Conservation (phyloP, 2,329 filamentous ascomycete species). For the Fusarium redolens region DNA sequence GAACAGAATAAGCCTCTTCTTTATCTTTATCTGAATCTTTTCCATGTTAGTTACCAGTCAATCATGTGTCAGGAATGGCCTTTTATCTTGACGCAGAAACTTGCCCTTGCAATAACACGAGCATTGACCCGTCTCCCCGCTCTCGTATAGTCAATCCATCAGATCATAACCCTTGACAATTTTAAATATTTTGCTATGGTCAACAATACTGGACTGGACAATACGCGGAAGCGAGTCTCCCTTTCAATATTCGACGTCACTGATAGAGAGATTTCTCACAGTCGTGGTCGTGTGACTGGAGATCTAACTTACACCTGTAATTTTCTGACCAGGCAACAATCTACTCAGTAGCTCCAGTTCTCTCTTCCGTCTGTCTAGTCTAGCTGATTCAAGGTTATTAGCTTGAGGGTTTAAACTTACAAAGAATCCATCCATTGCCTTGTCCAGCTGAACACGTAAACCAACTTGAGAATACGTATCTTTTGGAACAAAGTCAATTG, state of each 20-base stretch:
- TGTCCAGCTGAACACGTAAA: slow-evolving; percentile 19
- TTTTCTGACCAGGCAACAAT: slow-evolving; percentile 17
- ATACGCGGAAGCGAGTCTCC: slow-evolving; percentile 5
- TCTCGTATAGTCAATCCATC: slow-evolving; percentile 22
- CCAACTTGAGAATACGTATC: slow-evolving; percentile 1
- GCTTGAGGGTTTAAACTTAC: background rate
- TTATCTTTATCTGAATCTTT: background rate
- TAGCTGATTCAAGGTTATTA: slow-evolving; percentile 15
- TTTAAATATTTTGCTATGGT: slow-evolving; percentile 15
- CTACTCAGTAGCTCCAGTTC: background rate
- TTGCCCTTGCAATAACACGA: slow-evolving; percentile 18
- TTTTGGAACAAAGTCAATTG: slow-evolving; percentile 4
- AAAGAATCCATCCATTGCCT: background rate
- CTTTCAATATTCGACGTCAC: slow-evolving; percentile 25
- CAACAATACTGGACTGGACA: background rate
- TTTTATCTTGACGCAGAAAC: slow-evolving; percentile 20
- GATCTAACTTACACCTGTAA: background rate
- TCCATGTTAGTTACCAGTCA: background rate
- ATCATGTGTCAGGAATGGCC: slow-evolving; percentile 12
- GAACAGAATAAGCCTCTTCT: background rate
- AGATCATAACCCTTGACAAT: slow-evolving; percentile 39
- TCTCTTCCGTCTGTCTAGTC: background rate
- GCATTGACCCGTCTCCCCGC: slow-evolving; percentile 16
- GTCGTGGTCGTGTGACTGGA: slow-evolving; percentile 18
- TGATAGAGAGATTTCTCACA: background rate